These are phyloP conservation scores for Xylariaceae sp. DNA, from an alignment of 2,329 filamentous ascomycete genomes.

Conservation along the genomic window DNA sequence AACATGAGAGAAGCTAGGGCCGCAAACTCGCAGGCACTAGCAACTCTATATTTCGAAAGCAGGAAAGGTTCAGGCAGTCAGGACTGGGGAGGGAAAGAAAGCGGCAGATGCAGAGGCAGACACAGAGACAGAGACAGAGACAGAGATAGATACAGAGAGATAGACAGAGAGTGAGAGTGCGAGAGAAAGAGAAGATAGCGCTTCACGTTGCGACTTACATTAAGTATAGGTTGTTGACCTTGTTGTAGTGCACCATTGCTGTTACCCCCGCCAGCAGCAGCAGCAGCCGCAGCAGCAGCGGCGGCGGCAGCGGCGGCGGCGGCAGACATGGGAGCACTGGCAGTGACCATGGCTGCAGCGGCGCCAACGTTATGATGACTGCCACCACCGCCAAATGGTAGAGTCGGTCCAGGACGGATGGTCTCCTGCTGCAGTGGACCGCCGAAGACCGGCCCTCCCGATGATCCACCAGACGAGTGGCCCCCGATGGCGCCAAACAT, in stretches of 20 bases:
- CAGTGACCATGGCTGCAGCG: conserved; percentile 43
- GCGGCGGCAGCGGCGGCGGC: conserved; percentile 44
- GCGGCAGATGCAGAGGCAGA: not conserved
- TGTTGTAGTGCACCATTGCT: conserved; percentile 26
- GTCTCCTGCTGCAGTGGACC: conserved; percentile 59
- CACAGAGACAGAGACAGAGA: not conserved
- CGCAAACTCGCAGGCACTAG: not conserved
- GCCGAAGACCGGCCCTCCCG: conserved; percentile 57
- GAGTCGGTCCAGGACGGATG: conserved; percentile 56
- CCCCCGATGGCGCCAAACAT: conserved; percentile 43
- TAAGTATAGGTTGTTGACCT: conserved; percentile 58
- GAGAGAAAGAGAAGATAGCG: too few relatives aligned
- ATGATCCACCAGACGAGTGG: conserved; percentile 18
- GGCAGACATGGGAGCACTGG: conserved; percentile 30
- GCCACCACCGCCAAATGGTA: conserved; percentile 50
- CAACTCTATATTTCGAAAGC: not conserved
- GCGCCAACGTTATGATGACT: conserved; percentile 37
- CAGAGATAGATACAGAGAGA: too few relatives aligned
- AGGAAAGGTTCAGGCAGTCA: not conserved
- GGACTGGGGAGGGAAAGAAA: too few relatives aligned
- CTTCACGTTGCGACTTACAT: conserved; percentile 41
- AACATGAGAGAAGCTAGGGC: not conserved
- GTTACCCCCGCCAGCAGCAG: conserved; percentile 37
- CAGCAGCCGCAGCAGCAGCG: conserved; percentile 30
- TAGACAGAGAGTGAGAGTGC: too few relatives aligned